A percentile compares a stretch with the other conserved stretches of the same genome.
phyloP scores from a whole-genome alignment of 352 stramenopile genomes.

The Phytophthora multivora region DNA sequence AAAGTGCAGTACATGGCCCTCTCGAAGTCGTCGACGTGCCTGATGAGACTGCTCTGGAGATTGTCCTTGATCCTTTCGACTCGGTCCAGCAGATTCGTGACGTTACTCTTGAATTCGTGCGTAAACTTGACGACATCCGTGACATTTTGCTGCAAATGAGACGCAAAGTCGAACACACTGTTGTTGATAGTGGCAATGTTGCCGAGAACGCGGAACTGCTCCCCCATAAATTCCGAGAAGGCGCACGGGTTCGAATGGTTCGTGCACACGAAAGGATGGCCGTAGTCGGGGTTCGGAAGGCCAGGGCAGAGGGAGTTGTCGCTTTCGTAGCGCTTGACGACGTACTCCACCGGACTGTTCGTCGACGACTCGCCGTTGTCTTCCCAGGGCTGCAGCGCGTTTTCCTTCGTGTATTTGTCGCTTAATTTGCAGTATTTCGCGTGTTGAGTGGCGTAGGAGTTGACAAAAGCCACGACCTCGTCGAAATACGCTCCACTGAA shows the following conservation, averaged over 20 bases:
- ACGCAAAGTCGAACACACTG: conserved; percentile 40
- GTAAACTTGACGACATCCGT: conserved; percentile 40
- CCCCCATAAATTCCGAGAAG: conserved; percentile 27
- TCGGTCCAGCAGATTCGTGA: conserved; percentile 29
- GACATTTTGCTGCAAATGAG: conserved; percentile 46
- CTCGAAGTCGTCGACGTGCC: conserved; percentile 59
- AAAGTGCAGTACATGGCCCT: conserved; percentile 64
- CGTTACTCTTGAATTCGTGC: conserved; percentile 52
- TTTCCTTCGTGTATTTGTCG: conserved; percentile 33
- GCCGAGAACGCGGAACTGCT: conserved; percentile 16
- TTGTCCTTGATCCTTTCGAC: conserved; percentile 45
- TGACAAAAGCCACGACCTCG: conserved; percentile 31
- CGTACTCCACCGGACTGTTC: conserved; percentile 9
- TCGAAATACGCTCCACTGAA: conserved; percentile 26
- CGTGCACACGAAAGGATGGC: conserved; percentile 17
- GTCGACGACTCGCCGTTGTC: conserved; percentile 19
- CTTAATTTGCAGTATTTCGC: conserved; percentile 17
- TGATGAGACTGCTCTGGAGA: conserved; percentile 52
- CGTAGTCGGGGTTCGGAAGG: conserved; percentile 11
- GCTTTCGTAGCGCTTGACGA: conserved; percentile 14
- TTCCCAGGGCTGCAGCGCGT: conserved; percentile 46
- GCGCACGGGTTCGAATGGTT: conserved; percentile 12
- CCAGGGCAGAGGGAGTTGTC: conserved; percentile 2
- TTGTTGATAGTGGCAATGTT: conserved; percentile 29
- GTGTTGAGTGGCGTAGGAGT: conserved; percentile 32